Evolutionary conservation across 1,284 basidiomycete species (phyloP).

Genomic region (Ganoderma resinaceum): DNA sequence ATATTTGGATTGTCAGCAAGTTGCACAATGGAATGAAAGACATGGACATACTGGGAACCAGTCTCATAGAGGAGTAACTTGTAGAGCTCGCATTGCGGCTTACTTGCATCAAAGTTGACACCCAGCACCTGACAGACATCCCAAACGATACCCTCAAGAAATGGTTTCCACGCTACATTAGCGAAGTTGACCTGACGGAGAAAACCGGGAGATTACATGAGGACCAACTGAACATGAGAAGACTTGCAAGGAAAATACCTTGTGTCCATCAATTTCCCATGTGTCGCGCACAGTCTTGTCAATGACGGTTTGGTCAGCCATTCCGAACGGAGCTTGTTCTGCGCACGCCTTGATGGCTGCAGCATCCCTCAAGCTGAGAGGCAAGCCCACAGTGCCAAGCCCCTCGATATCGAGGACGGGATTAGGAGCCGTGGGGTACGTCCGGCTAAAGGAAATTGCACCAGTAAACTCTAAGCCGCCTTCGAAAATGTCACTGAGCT

Average conservation of each 20-base stretch:
- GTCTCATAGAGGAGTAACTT: constrained; percentile 54
- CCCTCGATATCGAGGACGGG: constrained; percentile 32
- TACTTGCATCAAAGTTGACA: constrained; percentile 22
- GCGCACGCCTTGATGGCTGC: constrained; percentile 42
- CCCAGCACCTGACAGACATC: constrained; percentile 41
- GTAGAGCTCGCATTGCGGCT: constrained; percentile 48
- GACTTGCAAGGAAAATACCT: constrained; percentile 19
- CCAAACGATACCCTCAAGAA: constrained; percentile 24
- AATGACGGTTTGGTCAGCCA: constrained; percentile 35
- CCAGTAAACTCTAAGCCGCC: constrained; percentile 26
- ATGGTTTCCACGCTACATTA: constrained; percentile 36
- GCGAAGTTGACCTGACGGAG: constrained; percentile 34
- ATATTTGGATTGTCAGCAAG: background rate
- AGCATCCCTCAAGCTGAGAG: constrained; percentile 38
- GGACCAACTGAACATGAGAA: background rate
- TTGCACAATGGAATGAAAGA: background rate
- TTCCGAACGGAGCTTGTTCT: constrained; percentile 44
- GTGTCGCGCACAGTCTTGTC: constrained; percentile 39
- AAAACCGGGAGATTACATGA: background rate
- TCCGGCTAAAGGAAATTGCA: constrained; percentile 32
- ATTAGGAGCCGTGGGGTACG: constrained; percentile 34
- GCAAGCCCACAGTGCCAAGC: constrained; percentile 45
- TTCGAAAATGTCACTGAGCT: background rate
- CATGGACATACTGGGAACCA: constrained; percentile 35
- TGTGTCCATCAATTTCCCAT: constrained; percentile 38